phyloP scores from a whole-genome alignment of 2,329 filamentous ascomycete genomes.

The Aspergillus flavus region DNA sequence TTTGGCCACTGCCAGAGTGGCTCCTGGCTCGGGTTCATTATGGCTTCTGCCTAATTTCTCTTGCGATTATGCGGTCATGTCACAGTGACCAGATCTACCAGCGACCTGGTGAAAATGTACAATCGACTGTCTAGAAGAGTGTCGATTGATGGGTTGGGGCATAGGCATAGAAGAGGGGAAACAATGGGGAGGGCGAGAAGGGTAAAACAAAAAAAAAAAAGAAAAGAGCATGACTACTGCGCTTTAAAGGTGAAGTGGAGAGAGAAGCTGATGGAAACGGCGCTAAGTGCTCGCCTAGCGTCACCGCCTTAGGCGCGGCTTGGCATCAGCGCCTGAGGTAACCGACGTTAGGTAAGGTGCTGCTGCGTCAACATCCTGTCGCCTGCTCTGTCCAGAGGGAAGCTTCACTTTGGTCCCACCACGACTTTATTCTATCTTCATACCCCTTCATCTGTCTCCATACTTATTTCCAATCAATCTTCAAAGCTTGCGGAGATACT shows the following conservation, averaged over 20 bases:
- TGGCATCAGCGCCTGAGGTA: conserved; percentile 16
- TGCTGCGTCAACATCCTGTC: conserved; percentile 39
- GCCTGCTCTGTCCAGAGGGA: conserved; percentile 29
- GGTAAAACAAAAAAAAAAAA: conserved; percentile 16
- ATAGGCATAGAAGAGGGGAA: background rate
- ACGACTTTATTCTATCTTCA: conserved; percentile 19
- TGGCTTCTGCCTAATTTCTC: conserved; percentile 8
- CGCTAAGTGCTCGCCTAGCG: conserved; percentile 28
- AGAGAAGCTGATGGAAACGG: conserved; percentile 13
- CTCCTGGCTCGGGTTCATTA: conserved; percentile 25
- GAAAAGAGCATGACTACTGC: conserved; percentile 14
- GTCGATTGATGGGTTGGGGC: background rate
- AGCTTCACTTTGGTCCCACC: conserved; percentile 34
- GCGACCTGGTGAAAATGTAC: conserved; percentile 13
- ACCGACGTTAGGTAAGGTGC: conserved; percentile 15
- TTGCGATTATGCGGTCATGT: conserved; percentile 11
- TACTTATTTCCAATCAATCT: background rate
- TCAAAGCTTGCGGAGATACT: conserved; percentile 21
- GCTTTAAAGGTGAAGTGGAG: conserved; percentile 10
- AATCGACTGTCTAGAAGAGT: conserved; percentile 1
- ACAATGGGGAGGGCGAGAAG: conserved; percentile 15
- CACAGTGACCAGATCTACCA: conserved; percentile 19
- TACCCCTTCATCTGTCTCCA: conserved; percentile 12
- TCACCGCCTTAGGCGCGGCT: conserved; percentile 24
- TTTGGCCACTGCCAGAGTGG: conserved; percentile 31